Base-by-base conservation (phyloP, 2,329 filamentous ascomycete genomes). In the Sporothrix phasma region DNA sequence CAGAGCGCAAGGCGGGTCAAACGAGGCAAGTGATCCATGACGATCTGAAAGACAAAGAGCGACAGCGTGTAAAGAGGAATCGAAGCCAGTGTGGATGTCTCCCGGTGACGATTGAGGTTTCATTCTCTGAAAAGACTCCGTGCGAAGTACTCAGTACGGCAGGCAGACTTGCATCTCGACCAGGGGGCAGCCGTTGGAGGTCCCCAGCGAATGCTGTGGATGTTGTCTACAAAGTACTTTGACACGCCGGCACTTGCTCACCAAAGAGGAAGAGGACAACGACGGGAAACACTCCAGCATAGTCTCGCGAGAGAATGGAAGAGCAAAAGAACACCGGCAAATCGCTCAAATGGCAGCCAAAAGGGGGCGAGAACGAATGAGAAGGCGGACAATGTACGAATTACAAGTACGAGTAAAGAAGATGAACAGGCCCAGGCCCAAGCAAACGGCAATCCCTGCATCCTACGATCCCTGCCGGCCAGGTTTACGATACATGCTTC, bases 101-200 rank as follows among this genome's bases (percentile, higher is more conserved):
- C n/a, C n/a, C n/a, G n/a, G n/a, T n/a, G n/a, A n/a, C n/a, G n/a
- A n/a, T n/a, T n/a, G n/a, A n/a, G n/a, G n/a, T n/a, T n/a, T n/a
- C n/a, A n/a, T n/a, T n/a, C n/a, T n/a, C n/a, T n/a, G n/a, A n/a
- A n/a, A n/a, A n/a, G n/a, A n/a, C n/a, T n/a, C n/a, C n/a, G n/a
- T n/a, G n/a, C n/a, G n/a, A n/a, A n/a, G n/a, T n/a, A n/a, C n/a
- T n/a, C n/a, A n/a, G n/a, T n/a, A n/a, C 34, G 22, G 31, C 7
- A 29, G 56, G 56, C 56, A 59, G 56, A 59, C 45, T 46, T 59
- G 39, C 54, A 59, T 59, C 54, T 59, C 17, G 39, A 59, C 24
- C 53, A 26, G 39, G 56, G 56, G 56, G 17, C 5, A 59, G 56
- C 56, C 56, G 56, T 59, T 59, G 39, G 34, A 43, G 39, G 45